Conservation (phyloP, 345 rosid species). For the Moricandia arvensis region DNA sequence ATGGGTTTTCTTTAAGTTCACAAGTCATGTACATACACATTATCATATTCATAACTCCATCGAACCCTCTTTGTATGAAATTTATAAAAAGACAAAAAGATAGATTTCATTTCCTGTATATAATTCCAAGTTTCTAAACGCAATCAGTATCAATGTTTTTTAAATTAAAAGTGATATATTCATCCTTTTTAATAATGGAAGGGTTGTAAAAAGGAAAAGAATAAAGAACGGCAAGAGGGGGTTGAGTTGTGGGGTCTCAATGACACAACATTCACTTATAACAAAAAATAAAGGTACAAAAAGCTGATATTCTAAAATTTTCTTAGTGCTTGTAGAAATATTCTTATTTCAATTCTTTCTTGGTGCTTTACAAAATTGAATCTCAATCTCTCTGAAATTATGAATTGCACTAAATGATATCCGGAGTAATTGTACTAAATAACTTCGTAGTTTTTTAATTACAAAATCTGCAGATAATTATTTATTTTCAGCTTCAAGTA, state of each 20-base stretch:
- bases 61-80: neutral
- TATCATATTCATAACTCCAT: neutral
- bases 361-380: neutral
- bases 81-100: constrained; percentile 19
- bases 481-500: neutral
- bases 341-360: neutral
- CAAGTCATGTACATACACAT: no score
- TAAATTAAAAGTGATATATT: neutral
- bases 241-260: constrained; percentile 21
- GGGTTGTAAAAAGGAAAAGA: neutral
- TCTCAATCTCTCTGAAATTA: neutral
- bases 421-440: neutral
- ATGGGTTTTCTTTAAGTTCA: neutral
- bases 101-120: neutral
- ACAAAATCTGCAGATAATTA: neutral
- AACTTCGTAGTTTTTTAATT: neutral
- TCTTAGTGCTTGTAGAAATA: neutral
- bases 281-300: neutral
- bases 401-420: neutral
- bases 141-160: neutral
- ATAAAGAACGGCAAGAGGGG: constrained; percentile 2
- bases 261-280: constrained; percentile 29
- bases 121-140: neutral
- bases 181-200: neutral
- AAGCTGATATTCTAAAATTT: neutral